A percentile compares a stretch with the other conserved stretches of the same genome.
Evolutionary conservation across 441 rosid species (phyloP).

Genomic region (Lagerstroemia fauriei): DNA sequence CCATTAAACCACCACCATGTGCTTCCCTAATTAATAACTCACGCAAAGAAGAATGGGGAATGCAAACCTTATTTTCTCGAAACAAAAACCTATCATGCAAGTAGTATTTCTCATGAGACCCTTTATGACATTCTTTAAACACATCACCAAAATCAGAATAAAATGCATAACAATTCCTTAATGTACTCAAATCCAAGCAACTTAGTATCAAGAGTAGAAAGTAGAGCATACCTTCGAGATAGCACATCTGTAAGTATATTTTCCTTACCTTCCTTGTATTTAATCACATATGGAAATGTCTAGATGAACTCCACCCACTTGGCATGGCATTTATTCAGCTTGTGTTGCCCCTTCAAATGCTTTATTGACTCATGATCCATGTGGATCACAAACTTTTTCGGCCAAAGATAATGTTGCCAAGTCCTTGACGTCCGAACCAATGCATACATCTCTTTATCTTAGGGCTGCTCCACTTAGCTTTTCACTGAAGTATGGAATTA

Average conservation of each 20-base stretch:
- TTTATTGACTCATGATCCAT: no score
- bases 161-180: not conserved
- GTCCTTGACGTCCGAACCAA: no score
- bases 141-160: no score
- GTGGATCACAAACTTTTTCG: no score
- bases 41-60: conserved; percentile 4
- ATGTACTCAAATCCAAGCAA: not conserved
- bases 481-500: no score
- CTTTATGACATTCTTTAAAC: not conserved
- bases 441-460: no score
- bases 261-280: conserved; percentile 9
- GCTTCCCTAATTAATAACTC: not conserved
- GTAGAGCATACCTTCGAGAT: not conserved
- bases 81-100: conserved; percentile 13
- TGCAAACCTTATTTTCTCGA: conserved; percentile 12
- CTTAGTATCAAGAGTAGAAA: not conserved
- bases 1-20: not conserved
- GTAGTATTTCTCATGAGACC: not conserved
- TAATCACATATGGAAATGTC: not conserved
- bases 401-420: no score
- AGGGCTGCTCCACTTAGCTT: no score
- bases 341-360: no score
- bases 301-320: not conserved
- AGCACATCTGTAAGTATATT: not conserved
- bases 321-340: no score